phyloP scores from a whole-genome alignment of 2,329 filamentous ascomycete species.

The Lecanicillium sp. region DNA sequence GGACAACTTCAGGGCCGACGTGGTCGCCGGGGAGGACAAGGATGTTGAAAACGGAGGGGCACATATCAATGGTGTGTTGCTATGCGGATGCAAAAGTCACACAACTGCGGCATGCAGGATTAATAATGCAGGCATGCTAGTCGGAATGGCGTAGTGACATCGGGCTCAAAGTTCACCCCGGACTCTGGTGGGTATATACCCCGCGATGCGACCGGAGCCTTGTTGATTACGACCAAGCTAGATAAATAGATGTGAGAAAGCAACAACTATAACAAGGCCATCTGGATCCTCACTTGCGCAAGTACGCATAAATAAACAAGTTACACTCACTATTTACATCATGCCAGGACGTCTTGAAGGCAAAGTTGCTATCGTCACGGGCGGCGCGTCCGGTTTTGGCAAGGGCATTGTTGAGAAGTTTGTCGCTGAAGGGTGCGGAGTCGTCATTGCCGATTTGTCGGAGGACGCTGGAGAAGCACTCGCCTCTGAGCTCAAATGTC shows the following conservation, averaged over 20 bases:
- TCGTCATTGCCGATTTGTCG: constrained; percentile 58
- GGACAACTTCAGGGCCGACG: constrained; percentile 41
- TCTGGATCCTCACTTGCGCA: background rate
- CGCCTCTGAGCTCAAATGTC: constrained; percentile 38
- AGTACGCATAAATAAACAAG: constrained; percentile 1
- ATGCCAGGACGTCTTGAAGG: constrained; percentile 29
- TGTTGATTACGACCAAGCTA: too few relatives aligned
- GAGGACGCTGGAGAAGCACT: constrained; percentile 43
- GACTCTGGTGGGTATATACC: constrained; percentile 3
- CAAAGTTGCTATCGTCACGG: constrained; percentile 41
- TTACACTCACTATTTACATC: background rate
- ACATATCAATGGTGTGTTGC: too few relatives aligned
- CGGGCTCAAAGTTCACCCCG: background rate
- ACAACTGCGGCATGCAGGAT: background rate
- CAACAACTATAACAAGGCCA: background rate
- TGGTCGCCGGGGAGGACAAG: constrained; percentile 42
- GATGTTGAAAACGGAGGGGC: constrained; percentile 29
- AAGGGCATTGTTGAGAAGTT: constrained; percentile 56
- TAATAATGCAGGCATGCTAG: background rate
- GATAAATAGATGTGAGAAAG: too few relatives aligned
- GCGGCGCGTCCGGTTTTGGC: constrained; percentile 59
- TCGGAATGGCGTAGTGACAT: background rate
- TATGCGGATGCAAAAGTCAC: too few relatives aligned
- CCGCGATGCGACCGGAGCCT: constrained; percentile 18
- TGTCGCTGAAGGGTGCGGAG: constrained; percentile 51